Conservation (phyloP, 2,329 filamentous ascomycete species). For the Pseudocercospora cruenta region DNA sequence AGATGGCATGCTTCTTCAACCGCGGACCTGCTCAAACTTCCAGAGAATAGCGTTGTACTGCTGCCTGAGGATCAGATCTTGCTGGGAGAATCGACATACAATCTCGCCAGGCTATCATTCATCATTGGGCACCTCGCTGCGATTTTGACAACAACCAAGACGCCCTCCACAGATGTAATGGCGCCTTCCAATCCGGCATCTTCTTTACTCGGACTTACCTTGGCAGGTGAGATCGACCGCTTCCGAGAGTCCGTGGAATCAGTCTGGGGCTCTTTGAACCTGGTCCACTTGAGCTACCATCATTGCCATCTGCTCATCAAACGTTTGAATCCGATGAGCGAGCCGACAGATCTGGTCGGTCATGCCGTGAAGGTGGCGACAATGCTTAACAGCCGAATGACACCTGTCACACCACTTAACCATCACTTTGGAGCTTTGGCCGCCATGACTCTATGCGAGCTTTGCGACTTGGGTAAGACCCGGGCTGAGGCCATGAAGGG, state of each 20-base stretch:
- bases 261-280: slow-evolving; percentile 56
- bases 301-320: slow-evolving; percentile 68
- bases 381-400: slow-evolving; percentile 60
- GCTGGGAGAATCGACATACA: slow-evolving; percentile 66
- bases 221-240: slow-evolving; percentile 64
- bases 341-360: slow-evolving; percentile 62
- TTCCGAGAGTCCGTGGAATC: slow-evolving; percentile 67
- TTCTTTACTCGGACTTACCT: slow-evolving; percentile 53
- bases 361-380: slow-evolving; percentile 62
- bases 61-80: slow-evolving; percentile 62
- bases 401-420: slow-evolving; percentile 64
- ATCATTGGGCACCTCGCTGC: slow-evolving; percentile 61
- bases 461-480: slow-evolving; percentile 59
- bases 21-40: slow-evolving; percentile 65
- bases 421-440: slow-evolving; percentile 68
- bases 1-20: slow-evolving; percentile 73
- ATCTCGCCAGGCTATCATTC: slow-evolving; percentile 66
- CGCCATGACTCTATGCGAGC: slow-evolving; percentile 63
- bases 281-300: slow-evolving; percentile 71
- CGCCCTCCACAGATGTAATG: slow-evolving; percentile 50
- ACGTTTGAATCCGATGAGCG: slow-evolving; percentile 60
- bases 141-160: slow-evolving; percentile 51
- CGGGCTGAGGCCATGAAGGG: slow-evolving; percentile 61
- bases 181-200: slow-evolving; percentile 46
- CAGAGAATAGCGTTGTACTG: slow-evolving; percentile 64